Evolutionary conservation across 139 green algal species (phyloP), one percentile per base, ranked within the genome.

Genomic region (Monoraphidium neglectum): DNA sequence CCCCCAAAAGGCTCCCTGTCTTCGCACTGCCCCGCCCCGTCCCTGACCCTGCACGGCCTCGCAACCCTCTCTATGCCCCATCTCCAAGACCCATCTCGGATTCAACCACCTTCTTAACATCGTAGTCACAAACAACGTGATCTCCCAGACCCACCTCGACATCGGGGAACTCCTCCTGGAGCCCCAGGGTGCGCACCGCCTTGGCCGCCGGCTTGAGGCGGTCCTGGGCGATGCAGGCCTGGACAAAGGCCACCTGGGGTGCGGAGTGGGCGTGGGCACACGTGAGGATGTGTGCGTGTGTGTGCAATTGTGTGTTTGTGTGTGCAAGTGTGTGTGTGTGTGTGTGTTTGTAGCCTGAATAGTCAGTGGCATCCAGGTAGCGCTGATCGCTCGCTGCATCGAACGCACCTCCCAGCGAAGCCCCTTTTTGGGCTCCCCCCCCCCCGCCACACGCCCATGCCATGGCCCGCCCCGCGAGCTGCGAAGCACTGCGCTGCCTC

Each of bases 181-280:
- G 75, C 3, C 75, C 74, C 23, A 88, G 82, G 24, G 36, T 16
- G 6, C 77, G 79, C 54, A 88, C 83, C 16, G 79, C 78, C 32
- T 71, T 74, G 1, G 79, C 75, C 24, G 87, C 87, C 54, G 86
- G 66, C 76, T 91, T 91, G 12, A 92, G 85, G 3, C 83, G 80
- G 47, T 80, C 88, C 15, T 74, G 73, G 2, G 77, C 74, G 0
- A 92, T 68, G 75, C 87, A 92, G 16, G 68, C 40, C 38, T 78
- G 33, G 16, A 94, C 82, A 62, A 85, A 90, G 15, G 35, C 43
- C 1, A 83, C 49, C 81, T 87, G 76, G 40, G 21, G 24, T 3
- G 3, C 6, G 2, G 51, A 30, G n/a, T 30, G 24, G 62, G 33
- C 6, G 62, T 5, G 23, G 57, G 30, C 30, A 21, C 26, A 12